Conservation (phyloP, 2,329 filamentous ascomycete genomes). For the Xylariaceae sp. region DNA sequence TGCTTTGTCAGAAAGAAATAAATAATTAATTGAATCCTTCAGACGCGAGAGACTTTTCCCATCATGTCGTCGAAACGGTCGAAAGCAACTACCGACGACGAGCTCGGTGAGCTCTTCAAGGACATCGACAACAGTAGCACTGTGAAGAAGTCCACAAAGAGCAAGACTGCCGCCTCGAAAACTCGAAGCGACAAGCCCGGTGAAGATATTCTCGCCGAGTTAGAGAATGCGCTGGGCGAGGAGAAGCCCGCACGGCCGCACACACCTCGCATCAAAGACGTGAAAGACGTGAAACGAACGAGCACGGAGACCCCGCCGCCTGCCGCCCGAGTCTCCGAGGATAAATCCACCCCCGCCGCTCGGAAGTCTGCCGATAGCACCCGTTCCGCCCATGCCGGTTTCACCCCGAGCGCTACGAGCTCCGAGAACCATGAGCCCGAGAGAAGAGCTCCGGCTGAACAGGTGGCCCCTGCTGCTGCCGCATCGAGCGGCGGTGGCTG, state of each 20-base stretch:
- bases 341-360: slow-evolving; percentile 44
- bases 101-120: slow-evolving; percentile 61
- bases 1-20: not conserved
- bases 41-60: not conserved
- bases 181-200: slow-evolving; percentile 39
- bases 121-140: slow-evolving; percentile 52
- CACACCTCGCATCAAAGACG: slow-evolving; percentile 67
- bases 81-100: slow-evolving; percentile 56
- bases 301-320: slow-evolving; percentile 46
- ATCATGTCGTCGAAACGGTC: slow-evolving; percentile 57
- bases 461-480: slow-evolving; percentile 31
- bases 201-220: slow-evolving; percentile 79
- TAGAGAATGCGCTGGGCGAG: slow-evolving; percentile 70
- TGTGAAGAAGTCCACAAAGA: slow-evolving; percentile 46
- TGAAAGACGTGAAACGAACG: slow-evolving; percentile 50
- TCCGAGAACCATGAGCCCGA: slow-evolving; percentile 55
- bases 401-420: slow-evolving; percentile 63
- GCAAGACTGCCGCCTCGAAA: slow-evolving; percentile 47
- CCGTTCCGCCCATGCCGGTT: slow-evolving; percentile 64
- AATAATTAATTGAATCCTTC: not conserved
- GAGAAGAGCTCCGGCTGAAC: slow-evolving; percentile 45
- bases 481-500: slow-evolving; percentile 60
- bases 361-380: slow-evolving; percentile 77
- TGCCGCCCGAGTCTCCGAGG: slow-evolving; percentile 57
- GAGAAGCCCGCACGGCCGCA: slow-evolving; percentile 71